These are phyloP conservation scores for Aspergillus ellipticus DNA, from an alignment of 495 filamentous ascomycete genomes.

Conservation along the genomic window DNA sequence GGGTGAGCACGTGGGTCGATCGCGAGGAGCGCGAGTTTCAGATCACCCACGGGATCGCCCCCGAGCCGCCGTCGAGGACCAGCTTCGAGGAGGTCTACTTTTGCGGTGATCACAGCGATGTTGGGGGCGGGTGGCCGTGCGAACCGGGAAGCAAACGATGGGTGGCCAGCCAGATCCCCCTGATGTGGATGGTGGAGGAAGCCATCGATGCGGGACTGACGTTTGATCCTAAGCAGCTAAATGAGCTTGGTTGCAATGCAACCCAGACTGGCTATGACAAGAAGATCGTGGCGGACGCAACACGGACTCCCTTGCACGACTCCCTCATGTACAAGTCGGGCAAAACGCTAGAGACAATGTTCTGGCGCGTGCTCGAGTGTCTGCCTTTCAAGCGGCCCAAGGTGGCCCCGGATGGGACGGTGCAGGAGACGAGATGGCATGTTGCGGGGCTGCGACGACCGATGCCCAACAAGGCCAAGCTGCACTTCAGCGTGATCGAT, in stretches of 20 bases:
- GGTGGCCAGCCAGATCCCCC: constrained; percentile 61
- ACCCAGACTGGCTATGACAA: background rate
- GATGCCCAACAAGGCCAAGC: constrained; percentile 5
- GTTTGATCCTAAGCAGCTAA: constrained; percentile 63
- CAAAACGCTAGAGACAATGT: constrained; percentile 12
- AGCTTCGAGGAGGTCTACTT: constrained; percentile 65
- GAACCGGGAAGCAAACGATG: constrained; percentile 38
- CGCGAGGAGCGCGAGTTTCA: background rate
- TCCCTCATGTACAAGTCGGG: constrained; percentile 15
- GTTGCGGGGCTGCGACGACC: constrained; percentile 8
- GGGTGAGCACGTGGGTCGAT: constrained; percentile 12
- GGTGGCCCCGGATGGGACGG: constrained; percentile 13
- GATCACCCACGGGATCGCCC: background rate
- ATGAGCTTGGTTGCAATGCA: constrained; percentile 49
- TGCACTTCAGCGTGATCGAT: constrained; percentile 15
- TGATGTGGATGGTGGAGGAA: constrained; percentile 80
- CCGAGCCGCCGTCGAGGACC: background rate
- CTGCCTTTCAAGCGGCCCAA: constrained; percentile 17
- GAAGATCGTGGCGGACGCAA: constrained; percentile 2
- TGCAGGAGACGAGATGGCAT: constrained; percentile 15
- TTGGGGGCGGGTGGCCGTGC: constrained; percentile 79
- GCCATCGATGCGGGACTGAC: constrained; percentile 64
- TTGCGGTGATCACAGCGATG: constrained; percentile 70
- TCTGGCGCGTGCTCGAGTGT: constrained; percentile 19
- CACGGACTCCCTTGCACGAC: constrained; percentile 11